A percentile compares a stretch with the other conserved stretches of the same genome.
phyloP scores from a whole-genome alignment of 2,329 filamentous ascomycete genomes.

The Alternaria triticimaculans region DNA sequence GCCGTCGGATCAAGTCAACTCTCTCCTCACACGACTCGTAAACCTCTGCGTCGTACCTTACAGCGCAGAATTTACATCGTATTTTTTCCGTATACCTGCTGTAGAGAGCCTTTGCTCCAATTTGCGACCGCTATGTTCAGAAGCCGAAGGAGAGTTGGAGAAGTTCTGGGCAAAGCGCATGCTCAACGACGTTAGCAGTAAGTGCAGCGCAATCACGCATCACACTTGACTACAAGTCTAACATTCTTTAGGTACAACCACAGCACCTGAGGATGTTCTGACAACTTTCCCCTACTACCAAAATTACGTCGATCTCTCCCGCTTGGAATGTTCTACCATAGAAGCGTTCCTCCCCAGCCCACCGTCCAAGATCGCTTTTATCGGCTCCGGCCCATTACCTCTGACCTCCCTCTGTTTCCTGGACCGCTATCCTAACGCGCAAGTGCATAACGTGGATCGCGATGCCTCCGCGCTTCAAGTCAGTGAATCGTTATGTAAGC shows the following conservation, averaged over 20 bases:
- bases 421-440: constrained; percentile 38
- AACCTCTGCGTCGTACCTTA: constrained; percentile 42
- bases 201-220: not conserved
- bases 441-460: constrained; percentile 54
- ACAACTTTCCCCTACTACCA: constrained; percentile 56
- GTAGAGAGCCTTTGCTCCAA: constrained; percentile 45
- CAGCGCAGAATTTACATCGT: constrained; percentile 22
- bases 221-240: not conserved
- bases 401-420: constrained; percentile 57
- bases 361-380: constrained; percentile 53
- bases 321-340: constrained; percentile 55
- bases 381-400: constrained; percentile 60
- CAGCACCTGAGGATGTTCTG: not conserved
- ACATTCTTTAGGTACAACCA: not conserved
- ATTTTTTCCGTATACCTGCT: constrained; percentile 40
- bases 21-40: constrained; percentile 48
- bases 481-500: constrained; percentile 39
- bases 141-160: constrained; percentile 57
- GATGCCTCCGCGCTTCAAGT: constrained; percentile 44
- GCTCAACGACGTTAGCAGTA: constrained; percentile 13
- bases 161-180: constrained; percentile 53
- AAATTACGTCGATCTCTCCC: constrained; percentile 59
- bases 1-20: constrained; percentile 44
- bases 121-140: constrained; percentile 53
- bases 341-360: constrained; percentile 39